Evolutionary conservation across 2,329 filamentous ascomycete genomes (phyloP).

Genomic region (Penicillium janthinellum): DNA sequence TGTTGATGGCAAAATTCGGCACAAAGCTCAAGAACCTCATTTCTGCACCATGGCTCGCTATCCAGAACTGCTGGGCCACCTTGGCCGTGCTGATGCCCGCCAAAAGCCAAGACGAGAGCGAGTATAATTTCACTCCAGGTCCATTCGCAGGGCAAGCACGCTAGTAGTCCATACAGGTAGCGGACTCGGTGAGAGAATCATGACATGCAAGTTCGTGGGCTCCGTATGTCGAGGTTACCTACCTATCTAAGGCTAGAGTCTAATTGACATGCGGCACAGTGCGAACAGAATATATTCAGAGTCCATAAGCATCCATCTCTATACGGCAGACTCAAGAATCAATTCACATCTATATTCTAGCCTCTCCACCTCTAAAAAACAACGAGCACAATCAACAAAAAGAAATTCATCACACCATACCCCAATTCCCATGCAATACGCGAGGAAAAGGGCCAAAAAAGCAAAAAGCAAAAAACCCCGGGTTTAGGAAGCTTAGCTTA

Average conservation of each 20-base stretch:
- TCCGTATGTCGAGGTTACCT: no score
- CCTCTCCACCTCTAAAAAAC: background rate
- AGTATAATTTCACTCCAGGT: constrained; percentile 21
- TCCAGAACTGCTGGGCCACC: constrained; percentile 4
- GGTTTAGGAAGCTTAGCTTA: constrained; percentile 3
- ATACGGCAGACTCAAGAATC: no score
- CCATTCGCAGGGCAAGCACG: background rate
- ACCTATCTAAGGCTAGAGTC: no score
- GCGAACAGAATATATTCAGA: no score
- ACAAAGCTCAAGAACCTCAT: background rate
- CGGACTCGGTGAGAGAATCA: no score
- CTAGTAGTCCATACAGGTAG: no score
- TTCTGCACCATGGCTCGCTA: background rate
- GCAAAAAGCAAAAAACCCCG: background rate
- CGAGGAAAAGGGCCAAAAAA: background rate
- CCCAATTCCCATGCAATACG: background rate
- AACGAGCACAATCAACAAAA: background rate
- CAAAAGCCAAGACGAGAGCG: constrained; percentile 18
- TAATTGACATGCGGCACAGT: no score
- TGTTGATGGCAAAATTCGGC: background rate
- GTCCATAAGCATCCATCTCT: no score
- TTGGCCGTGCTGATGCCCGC: constrained; percentile 26
- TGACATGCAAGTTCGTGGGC: no score
- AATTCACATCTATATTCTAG: background rate
- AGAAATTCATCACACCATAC: constrained; percentile 10